Conservation (phyloP, 495 filamentous ascomycete genomes). For the Aspergillus mulundensis region DNA sequence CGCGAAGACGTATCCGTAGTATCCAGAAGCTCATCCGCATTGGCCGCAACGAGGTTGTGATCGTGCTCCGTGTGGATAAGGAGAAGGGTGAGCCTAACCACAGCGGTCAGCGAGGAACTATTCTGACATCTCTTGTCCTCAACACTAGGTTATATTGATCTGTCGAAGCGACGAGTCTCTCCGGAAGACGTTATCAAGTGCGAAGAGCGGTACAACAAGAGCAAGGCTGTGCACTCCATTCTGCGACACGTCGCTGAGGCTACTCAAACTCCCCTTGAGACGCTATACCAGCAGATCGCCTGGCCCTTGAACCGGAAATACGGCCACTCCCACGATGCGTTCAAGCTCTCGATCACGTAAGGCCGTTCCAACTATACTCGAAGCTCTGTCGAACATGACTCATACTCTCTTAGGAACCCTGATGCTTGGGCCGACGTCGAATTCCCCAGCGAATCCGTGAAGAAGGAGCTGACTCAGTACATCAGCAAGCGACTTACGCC, state of each 20-base stretch:
- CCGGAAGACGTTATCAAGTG: slow-evolving; percentile 97
- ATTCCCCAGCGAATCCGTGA: slow-evolving; percentile 82
- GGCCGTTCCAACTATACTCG: slow-evolving; percentile 17
- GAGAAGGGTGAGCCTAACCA: slow-evolving; percentile 72
- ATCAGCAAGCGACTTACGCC: slow-evolving; percentile 95
- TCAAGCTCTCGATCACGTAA: slow-evolving; percentile 98
- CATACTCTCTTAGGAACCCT: slow-evolving; percentile 62
- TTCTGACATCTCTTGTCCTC: slow-evolving; percentile 26
- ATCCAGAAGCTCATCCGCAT: slow-evolving; percentile 99
- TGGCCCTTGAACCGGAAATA: slow-evolving; percentile 98
- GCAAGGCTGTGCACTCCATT: slow-evolving; percentile 97
- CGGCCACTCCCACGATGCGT: slow-evolving; percentile 93
- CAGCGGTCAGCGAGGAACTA: neutral
- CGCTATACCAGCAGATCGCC: slow-evolving; percentile 86
- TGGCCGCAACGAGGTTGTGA: slow-evolving; percentile 95
- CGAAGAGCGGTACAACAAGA: slow-evolving; percentile 99
- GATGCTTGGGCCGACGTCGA: slow-evolving; percentile 90
- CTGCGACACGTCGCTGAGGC: slow-evolving; percentile 98
- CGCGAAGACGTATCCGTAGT: slow-evolving; percentile 91
- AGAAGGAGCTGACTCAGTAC: slow-evolving; percentile 83
- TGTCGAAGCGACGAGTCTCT: slow-evolving; percentile 95
- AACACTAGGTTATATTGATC: slow-evolving; percentile 82
- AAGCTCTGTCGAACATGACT: slow-evolving; percentile 2
- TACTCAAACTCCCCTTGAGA: slow-evolving; percentile 86
- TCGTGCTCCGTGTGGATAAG: slow-evolving; percentile 96